Percentiles rank a stretch among this genome's conserved stretches.
Evolutionary conservation across 148 eudicot species (phyloP).

Genomic region (Vaccinium vitisidaea): DNA sequence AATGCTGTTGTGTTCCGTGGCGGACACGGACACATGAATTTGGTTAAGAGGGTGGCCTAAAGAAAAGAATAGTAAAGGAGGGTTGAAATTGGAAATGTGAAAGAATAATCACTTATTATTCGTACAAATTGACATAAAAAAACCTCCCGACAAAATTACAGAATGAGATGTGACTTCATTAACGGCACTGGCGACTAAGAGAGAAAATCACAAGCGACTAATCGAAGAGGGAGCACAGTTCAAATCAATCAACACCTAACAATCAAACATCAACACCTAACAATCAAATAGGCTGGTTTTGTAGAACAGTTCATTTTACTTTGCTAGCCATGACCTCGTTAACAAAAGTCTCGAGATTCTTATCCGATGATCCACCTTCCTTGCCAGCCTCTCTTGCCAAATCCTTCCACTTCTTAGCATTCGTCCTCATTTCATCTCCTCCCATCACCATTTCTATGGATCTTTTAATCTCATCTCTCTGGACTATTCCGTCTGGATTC

Average conservation of each 20-base stretch:
- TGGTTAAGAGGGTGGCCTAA: too few relatives aligned
- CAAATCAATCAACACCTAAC: not conserved
- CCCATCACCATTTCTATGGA: not conserved
- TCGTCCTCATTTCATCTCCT: not conserved
- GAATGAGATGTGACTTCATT: too few relatives aligned
- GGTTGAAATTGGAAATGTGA: not conserved
- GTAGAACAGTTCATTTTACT: not conserved
- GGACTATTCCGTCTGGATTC: too few relatives aligned
- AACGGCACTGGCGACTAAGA: not conserved
- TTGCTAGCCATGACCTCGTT: not conserved
- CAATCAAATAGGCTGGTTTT: not conserved
- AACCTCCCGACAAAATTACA: not conserved
- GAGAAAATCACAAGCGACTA: not conserved
- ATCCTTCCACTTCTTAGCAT: conserved; percentile 4
- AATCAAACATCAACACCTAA: not conserved
- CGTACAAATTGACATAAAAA: not conserved
- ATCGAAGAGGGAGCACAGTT: not conserved
- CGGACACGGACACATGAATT: too few relatives aligned
- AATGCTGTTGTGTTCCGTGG: too few relatives aligned
- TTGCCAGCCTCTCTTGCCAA: not conserved
- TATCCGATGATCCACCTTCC: not conserved
- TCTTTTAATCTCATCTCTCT: not conserved
- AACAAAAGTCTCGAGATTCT: not conserved
- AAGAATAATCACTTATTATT: not conserved
- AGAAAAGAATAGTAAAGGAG: not conserved